Evolutionary conservation across 2,329 filamentous ascomycete species (phyloP), one percentile per base, ranked within the genome.

Genomic region (Catunica adiposa): DNA sequence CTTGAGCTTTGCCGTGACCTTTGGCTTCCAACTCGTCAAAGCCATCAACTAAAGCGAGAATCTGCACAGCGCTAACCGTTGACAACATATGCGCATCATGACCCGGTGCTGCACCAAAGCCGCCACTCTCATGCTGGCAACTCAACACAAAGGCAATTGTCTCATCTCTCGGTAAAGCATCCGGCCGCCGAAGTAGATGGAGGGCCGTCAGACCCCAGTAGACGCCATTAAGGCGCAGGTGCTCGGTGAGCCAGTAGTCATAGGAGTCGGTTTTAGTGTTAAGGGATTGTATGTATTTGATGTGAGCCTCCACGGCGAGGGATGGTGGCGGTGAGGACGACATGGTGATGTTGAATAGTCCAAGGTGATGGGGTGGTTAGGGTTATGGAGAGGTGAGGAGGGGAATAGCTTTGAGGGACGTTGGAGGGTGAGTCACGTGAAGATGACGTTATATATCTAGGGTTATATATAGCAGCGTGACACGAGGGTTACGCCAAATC

Each of bases 231-330:
- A 98, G 78, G 59, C 92, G 88, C 62, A 98, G 76, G 67, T 98
- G 92, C 70, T 98, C 90, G 14, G 92, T 98, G 66, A 97, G 76
- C 85, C 90, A 96, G 73, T 97, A 98, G 68, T 96, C 89, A 63
- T 95, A 82, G 70, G 96, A 87, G 74, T 97, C 89, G 71, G 86
- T 89, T 66, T 85, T 83, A 61, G 84, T 89, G 69, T 98, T 89
- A 62, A 98, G 77, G 64, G 84, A 87, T 70, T 94, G 87, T 62
- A 98, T 88, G 68, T 97, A 98, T 66, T 82, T 80, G 63, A 97
- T 87, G 68, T 98, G 92, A 22, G 76, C 73, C 6, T 73, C 73
- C 4, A 71, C 70, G 52, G 74, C 73, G 40, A 44, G 40, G 40
- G 20, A 15, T 15, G 40, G 3, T 15, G 40, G 40, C 20, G 40